Evolutionary conservation across 371 early-diverging fungal genomes (phyloP), one percentile per base, ranked within the genome.

Genomic region (Choanephora cucurbitarum): DNA sequence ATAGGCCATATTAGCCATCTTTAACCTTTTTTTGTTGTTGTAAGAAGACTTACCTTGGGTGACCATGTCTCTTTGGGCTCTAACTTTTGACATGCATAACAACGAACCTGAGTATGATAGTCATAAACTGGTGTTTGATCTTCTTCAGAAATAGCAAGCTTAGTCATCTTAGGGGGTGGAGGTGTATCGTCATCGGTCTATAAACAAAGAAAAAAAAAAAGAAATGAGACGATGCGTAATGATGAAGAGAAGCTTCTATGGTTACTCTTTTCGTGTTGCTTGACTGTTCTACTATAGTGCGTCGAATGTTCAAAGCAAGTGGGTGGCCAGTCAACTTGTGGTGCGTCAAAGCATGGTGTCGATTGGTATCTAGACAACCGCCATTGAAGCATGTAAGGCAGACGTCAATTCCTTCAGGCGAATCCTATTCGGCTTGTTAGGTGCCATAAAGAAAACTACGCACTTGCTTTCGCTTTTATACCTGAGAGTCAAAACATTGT

Each of bases 371-470:
- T 10, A 75, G 63, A 63, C 98, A 97, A 1, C 93, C 94, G 22
- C 93, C 93, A 61, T 94, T 94, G 67, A 92, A 96, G 77, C 98
- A 97, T 5, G 86, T 81, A 34, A 97, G 75, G 60, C 98, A 97
- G 13, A 97, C 94, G 67, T 96, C 92, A 55, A 97, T 74, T 17
- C 96, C 96, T 45, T 71, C 75, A 9, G 79, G 72, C 31, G 77
- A 67, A 59, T 88, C 87, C 90, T 90, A 70, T n/a, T n/a, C n/a
- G n/a, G n/a, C n/a, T n/a, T n/a, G n/a, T n/a, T n/a, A n/a, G n/a
- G n/a, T n/a, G n/a, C n/a, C n/a, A n/a, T 31, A 19, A 15, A 41
- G 10, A 39, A 17, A n/a, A 33, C n/a, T n/a, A n/a, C n/a, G n/a
- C n/a, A n/a, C n/a, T n/a, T n/a, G n/a, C 34, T 17, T 31, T 31